A percentile compares a stretch with the other conserved stretches of the same genome.
Conservation (phyloP, 805 yeast species). For the Candida ascalaphidarum region DNA sequence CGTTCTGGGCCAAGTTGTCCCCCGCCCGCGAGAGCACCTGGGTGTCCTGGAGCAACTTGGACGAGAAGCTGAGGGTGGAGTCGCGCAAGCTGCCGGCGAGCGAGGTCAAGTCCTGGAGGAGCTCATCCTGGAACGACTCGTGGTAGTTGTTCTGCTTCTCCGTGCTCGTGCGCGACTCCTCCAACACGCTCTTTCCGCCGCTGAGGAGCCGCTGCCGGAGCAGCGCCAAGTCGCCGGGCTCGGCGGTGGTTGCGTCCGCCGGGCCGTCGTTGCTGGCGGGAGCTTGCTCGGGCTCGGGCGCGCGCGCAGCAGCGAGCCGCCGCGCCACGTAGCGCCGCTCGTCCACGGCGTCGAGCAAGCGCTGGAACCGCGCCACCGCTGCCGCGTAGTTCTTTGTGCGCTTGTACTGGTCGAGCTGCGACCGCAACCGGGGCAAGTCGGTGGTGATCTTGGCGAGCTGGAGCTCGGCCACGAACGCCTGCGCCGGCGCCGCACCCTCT, state of each 20-base stretch:
- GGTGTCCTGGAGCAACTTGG: slow-evolving; percentile 26
- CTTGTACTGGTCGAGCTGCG: slow-evolving; percentile 3
- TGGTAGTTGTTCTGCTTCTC: slow-evolving; percentile 27
- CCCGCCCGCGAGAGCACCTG: slow-evolving; percentile 23
- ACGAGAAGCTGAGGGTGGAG: slow-evolving; percentile 37
- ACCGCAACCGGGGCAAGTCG: slow-evolving; percentile 6
- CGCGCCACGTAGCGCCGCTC: slow-evolving; percentile 12
- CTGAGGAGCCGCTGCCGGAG: not conserved
- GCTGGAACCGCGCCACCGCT: slow-evolving; percentile 6
- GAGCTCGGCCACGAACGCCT: slow-evolving; percentile 14
- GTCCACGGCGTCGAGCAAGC: slow-evolving; percentile 10
- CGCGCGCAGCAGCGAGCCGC: slow-evolving; percentile 3
- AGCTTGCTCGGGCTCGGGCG: not conserved
- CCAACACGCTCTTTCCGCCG: not conserved
- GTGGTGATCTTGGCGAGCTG: slow-evolving; percentile 10
- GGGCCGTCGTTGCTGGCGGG: too few relatives aligned
- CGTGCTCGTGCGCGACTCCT: not conserved
- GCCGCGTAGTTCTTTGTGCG: slow-evolving; percentile 6
- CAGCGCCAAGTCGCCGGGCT: not conserved
- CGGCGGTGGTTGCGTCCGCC: not conserved
- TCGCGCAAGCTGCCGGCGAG: slow-evolving; percentile 40
- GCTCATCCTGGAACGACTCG: slow-evolving; percentile 38
- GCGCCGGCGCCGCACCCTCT: slow-evolving; percentile 3
- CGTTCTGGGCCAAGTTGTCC: slow-evolving; percentile 24
- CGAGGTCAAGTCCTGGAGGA: slow-evolving; percentile 38